These are phyloP conservation scores for Candida taoyuanica DNA, from an alignment of 805 yeast species.

Conservation along the genomic window DNA sequence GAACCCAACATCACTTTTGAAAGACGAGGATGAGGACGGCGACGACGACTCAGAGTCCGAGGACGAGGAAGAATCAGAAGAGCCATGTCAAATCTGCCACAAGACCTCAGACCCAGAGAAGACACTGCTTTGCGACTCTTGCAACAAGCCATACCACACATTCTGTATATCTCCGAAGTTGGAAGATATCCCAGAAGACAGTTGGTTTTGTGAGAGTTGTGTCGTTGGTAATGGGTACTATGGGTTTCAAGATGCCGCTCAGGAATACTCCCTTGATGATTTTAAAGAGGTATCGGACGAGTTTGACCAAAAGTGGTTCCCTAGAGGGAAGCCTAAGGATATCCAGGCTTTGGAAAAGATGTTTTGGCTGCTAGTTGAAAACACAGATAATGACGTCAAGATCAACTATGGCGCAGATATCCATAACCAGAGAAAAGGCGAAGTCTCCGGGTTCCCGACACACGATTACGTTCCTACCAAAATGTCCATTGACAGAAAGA, in stretches of 20 bases:
- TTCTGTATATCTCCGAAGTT: slow-evolving; percentile 61
- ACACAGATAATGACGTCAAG: slow-evolving; percentile 43
- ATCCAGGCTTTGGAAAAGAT: slow-evolving; percentile 49
- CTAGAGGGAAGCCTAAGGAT: slow-evolving; percentile 27
- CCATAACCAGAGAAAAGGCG: slow-evolving; percentile 59
- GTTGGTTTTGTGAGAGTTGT: slow-evolving; percentile 83
- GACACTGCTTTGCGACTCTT: slow-evolving; percentile 66
- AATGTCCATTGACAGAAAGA: slow-evolving; percentile 15
- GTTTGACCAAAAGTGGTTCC: slow-evolving; percentile 40
- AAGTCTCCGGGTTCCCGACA: slow-evolving; percentile 74
- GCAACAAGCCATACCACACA: slow-evolving; percentile 65
- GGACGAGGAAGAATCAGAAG: slow-evolving; percentile 27
- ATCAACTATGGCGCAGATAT: slow-evolving; percentile 86
- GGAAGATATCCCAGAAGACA: slow-evolving; percentile 45
- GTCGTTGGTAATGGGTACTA: slow-evolving; percentile 84
- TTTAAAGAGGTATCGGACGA: slow-evolving; percentile 54
- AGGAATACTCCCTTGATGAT: slow-evolving; percentile 50
- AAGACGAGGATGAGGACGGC: slow-evolving; percentile 17
- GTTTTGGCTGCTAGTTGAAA: slow-evolving; percentile 59
- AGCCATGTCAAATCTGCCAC: slow-evolving; percentile 46
- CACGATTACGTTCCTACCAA: slow-evolving; percentile 28
- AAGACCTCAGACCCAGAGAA: slow-evolving; percentile 39
- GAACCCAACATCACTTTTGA: slow-evolving; percentile 30
- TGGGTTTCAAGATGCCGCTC: slow-evolving; percentile 72
- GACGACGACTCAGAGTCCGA: slow-evolving; percentile 24